Percentiles rank a stretch among this genome's conserved stretches.
Evolutionary conservation across 371 early-diverging fungal genomes (phyloP).

Genomic region (Lichtheimia hyalospora): DNA sequence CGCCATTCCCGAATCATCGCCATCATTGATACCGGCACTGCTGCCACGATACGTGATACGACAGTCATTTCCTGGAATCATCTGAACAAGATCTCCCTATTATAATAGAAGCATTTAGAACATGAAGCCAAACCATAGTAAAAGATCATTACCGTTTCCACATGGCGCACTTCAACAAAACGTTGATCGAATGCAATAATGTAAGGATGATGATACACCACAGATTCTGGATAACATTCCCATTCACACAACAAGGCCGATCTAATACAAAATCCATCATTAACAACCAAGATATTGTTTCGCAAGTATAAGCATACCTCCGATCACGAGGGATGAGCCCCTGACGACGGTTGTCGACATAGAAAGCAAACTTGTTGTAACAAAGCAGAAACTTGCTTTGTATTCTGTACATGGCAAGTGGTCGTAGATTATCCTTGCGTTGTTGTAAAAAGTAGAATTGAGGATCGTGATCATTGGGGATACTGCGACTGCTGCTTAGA

Average conservation of each 20-base stretch:
- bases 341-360: conserved; percentile 61
- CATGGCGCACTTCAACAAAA: conserved; percentile 84
- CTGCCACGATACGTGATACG: conserved; percentile 16
- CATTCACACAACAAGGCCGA: conserved; percentile 25
- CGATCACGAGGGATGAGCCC: conserved; percentile 19
- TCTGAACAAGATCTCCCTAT: conserved; percentile 23
- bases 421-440: conserved; percentile 58
- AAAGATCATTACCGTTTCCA: conserved; percentile 42
- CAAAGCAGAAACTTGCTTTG: conserved; percentile 66
- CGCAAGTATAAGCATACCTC: conserved; percentile 8
- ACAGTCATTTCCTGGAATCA: conserved; percentile 22
- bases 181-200: conserved; percentile 78
- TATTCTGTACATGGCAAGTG: conserved; percentile 77
- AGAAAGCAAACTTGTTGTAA: conserved; percentile 88
- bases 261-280: not conserved
- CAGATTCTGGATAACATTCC: conserved; percentile 40
- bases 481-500: conserved; percentile 41
- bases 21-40: not conserved
- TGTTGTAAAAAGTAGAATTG: conserved; percentile 72
- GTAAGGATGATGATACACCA: conserved; percentile 69
- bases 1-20: no score
- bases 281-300: not conserved
- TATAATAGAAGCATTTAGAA: not conserved
- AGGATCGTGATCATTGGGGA: conserved; percentile 67
- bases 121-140: not conserved